Percentiles rank a stretch among this genome's conserved stretches.
Conservation (phyloP, 208 protist species). For the Trypanosoma melophagium region DNA sequence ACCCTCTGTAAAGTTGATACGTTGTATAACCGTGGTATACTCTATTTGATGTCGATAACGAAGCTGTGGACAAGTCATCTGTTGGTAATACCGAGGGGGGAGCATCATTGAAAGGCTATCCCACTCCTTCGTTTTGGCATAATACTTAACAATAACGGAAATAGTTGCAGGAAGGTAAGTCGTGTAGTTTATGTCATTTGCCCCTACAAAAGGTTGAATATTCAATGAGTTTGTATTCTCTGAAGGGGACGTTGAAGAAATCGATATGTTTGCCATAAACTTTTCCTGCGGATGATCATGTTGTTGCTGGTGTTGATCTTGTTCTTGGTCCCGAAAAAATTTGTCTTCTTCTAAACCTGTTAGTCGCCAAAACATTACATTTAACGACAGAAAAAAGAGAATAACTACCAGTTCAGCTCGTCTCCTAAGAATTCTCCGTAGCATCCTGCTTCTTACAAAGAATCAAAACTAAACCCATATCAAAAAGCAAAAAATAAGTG, state of each 20-base stretch:
- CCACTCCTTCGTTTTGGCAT: neutral
- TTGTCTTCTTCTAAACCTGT: too few relatives aligned
- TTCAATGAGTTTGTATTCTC: neutral
- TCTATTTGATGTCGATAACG: constrained; percentile 15
- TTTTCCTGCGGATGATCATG: neutral
- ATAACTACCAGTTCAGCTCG: too few relatives aligned
- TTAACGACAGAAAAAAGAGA: too few relatives aligned
- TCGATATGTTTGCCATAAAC: neutral
- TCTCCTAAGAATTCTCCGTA: too few relatives aligned
- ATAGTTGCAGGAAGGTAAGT: constrained; percentile 3
- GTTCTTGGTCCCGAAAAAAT: neutral
- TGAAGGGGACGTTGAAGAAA: neutral
- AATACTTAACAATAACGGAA: constrained; percentile 6
- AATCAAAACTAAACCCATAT: too few relatives aligned
- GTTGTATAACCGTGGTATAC: constrained; percentile 1
- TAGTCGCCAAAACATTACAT: too few relatives aligned
- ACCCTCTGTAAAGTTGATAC: constrained; percentile 1
- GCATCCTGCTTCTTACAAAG: too few relatives aligned
- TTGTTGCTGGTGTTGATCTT: neutral
- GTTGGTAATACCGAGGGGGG: constrained; percentile 8
- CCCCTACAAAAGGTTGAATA: neutral
- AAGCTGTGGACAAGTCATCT: constrained; percentile 10
- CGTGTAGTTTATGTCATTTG: neutral
- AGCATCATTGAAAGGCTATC: constrained; percentile 23
- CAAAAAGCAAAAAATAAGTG: too few relatives aligned